A percentile compares a stretch with the other conserved stretches of the same genome.
phyloP scores from a whole-genome alignment of 306 rosid species.

The Quercus ilex region DNA sequence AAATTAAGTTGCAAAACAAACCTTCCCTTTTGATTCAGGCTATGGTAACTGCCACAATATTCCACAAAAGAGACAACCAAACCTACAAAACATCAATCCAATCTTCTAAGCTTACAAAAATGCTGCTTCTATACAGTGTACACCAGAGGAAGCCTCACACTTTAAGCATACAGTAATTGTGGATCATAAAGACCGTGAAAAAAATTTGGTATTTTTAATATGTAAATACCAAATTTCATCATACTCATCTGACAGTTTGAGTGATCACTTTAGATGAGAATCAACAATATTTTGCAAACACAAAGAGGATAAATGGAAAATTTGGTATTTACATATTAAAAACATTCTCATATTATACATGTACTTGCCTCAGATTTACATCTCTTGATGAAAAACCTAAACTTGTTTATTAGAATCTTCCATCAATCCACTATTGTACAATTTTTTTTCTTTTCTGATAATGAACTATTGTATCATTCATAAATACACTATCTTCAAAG shows the following conservation, averaged over 20 bases:
- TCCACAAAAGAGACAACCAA: conserved; percentile 76
- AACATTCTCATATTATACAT: too few relatives aligned
- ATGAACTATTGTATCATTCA: background rate
- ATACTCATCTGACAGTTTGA: too few relatives aligned
- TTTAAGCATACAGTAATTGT: background rate
- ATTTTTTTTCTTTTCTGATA: background rate
- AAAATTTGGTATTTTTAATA: too few relatives aligned
- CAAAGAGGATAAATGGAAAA: too few relatives aligned
- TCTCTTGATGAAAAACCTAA: too few relatives aligned
- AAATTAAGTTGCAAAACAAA: conserved; percentile 28
- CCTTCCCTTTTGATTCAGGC: conserved; percentile 93
- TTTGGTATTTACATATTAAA: too few relatives aligned
- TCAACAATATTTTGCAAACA: too few relatives aligned
- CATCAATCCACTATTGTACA: background rate
- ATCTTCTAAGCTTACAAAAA: conserved; percentile 10
- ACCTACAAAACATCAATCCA: conserved; percentile 47
- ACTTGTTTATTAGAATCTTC: too few relatives aligned
- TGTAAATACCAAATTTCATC: too few relatives aligned
- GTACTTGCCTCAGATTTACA: too few relatives aligned
- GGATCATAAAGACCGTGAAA: conserved; percentile 8
- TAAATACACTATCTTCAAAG: conserved; percentile 10
- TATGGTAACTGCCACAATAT: conserved; percentile 65
- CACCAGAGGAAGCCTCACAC: conserved; percentile 2
- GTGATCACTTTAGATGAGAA: too few relatives aligned
- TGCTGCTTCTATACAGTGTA: conserved; percentile 29